Percentiles rank a stretch among this genome's conserved stretches.
These are phyloP conservation scores for Serendipita sp. DNA, from an alignment of 768 basidiomycete species.

Conservation along the genomic window DNA sequence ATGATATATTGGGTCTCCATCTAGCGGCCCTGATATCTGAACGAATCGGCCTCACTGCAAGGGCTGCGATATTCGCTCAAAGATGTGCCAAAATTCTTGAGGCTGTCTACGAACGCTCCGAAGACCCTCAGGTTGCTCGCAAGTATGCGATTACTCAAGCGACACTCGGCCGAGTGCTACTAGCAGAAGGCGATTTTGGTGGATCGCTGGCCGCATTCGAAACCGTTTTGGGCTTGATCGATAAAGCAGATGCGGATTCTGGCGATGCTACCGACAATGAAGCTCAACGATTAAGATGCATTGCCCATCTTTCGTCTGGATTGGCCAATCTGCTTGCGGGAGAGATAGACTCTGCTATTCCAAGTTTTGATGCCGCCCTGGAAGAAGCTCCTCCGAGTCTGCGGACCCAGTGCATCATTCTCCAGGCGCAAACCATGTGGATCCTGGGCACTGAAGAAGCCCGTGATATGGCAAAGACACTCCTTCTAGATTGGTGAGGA, in stretches of 20 bases:
- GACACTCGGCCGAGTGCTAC: slow-evolving; percentile 60
- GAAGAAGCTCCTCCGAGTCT: slow-evolving; percentile 37
- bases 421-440: slow-evolving; percentile 83
- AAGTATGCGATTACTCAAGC: slow-evolving; percentile 68
- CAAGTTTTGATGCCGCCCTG: slow-evolving; percentile 49
- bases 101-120: slow-evolving; percentile 70
- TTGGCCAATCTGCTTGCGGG: slow-evolving; percentile 52
- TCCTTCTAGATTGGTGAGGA: slow-evolving; percentile 65
- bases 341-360: slow-evolving; percentile 44
- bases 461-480: slow-evolving; percentile 56
- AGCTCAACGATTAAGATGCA: slow-evolving; percentile 30
- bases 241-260: slow-evolving; percentile 24
- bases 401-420: slow-evolving; percentile 51
- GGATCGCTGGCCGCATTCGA: slow-evolving; percentile 55
- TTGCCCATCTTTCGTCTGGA: slow-evolving; percentile 54
- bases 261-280: slow-evolving; percentile 20
- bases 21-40: slow-evolving; percentile 78
- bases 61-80: slow-evolving; percentile 39
- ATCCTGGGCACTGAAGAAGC: slow-evolving; percentile 58
- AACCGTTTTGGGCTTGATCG: slow-evolving; percentile 51
- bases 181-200: slow-evolving; percentile 41
- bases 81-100: slow-evolving; percentile 64
- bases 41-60: slow-evolving; percentile 50
- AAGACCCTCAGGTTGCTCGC: slow-evolving; percentile 59
- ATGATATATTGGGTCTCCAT: slow-evolving; percentile 62